Base-by-base conservation (phyloP, 2,329 filamentous ascomycete species). In the Colletotrichum noveboracense region DNA sequence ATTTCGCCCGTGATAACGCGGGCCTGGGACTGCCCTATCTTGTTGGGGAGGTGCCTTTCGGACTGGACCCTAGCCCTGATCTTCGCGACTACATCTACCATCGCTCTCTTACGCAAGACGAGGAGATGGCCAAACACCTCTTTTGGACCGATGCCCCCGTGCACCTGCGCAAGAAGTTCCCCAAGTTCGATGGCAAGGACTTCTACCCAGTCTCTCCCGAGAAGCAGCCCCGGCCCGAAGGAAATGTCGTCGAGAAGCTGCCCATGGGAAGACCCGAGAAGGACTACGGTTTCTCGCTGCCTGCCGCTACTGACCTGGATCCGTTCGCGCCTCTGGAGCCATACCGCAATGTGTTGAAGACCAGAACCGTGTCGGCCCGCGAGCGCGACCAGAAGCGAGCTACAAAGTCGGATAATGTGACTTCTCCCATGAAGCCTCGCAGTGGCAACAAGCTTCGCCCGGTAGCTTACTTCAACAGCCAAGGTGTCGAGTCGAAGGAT, bases 181-280 rank as follows among this genome's bases (percentile, higher is more conserved):
- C 91, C 38, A 93, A 91, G 81, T 93, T 91, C 78, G 91, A 93
- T 78, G 91, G 92, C 28, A 92, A 91, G 80, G 88, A 93, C 80
- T 93, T 93, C 78, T 93, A 92, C 76, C 90, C 89, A 34, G 84
- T 90, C 5, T 92, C 91, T 1, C 89, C 90, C 2, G 80, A 76
- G 66, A 90, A 89, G 79, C 79, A 82, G 75, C 34, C 77, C 61
- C 64, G 56, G 5, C 71, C 70, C 43, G 61, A 70, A 34, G 21
- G 61, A 61, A 62, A 66, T 52, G 48, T 70, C 64, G 56, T 24
- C 62, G 30, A 28, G 21, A 55, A 64, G 7, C 21, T 66, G 32
- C 65, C 71, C 14, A 74, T 66, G 7, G 74, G 71, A 7, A 66
- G 66, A 24, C 70, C 66, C 21, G 74, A 74, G 10, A 24, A 70